Conservation (phyloP, 73 alveolate genomes). For the Blepharisma japonicum region DNA sequence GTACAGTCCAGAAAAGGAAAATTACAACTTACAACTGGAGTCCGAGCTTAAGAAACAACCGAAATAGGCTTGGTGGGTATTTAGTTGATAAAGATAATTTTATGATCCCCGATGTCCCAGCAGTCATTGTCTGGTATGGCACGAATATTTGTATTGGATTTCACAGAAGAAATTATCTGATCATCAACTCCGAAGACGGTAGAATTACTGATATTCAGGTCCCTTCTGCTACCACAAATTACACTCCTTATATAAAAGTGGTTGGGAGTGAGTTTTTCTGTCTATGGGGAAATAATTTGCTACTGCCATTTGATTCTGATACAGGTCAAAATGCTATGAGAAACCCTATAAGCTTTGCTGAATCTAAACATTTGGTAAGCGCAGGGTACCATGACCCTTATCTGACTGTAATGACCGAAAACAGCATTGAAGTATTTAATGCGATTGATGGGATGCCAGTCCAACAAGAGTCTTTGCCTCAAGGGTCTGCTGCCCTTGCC, state of each 20-base stretch:
- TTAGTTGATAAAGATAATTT: constrained; percentile 1
- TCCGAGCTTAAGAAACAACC: background rate
- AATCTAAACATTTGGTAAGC: background rate
- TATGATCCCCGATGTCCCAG: background rate
- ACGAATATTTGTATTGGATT: constrained; percentile 17
- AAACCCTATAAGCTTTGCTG: constrained; percentile 26
- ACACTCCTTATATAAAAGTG: constrained; percentile 22
- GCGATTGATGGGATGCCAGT: background rate
- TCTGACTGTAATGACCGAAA: constrained; percentile 4
- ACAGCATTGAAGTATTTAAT: constrained; percentile 6
- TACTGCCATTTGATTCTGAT: constrained; percentile 4
- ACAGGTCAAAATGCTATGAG: constrained; percentile 30
- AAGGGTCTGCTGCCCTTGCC: background rate
- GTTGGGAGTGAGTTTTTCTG: constrained; percentile 27
- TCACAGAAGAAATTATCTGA: constrained; percentile 18
- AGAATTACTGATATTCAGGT: background rate
- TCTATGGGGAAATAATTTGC: constrained; percentile 14
- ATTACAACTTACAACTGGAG: constrained; percentile 4
- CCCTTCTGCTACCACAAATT: constrained; percentile 6
- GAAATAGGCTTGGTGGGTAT: constrained; percentile 9
- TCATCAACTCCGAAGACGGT: constrained; percentile 14
- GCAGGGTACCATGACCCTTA: constrained; percentile 19
- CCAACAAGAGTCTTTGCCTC: background rate
- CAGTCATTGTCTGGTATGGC: constrained; percentile 19
- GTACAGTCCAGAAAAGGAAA: constrained; percentile 18